Evolutionary conservation across 1,139 yeast species (phyloP).

Genomic region (Chernovozyma sophiae-reginae): DNA sequence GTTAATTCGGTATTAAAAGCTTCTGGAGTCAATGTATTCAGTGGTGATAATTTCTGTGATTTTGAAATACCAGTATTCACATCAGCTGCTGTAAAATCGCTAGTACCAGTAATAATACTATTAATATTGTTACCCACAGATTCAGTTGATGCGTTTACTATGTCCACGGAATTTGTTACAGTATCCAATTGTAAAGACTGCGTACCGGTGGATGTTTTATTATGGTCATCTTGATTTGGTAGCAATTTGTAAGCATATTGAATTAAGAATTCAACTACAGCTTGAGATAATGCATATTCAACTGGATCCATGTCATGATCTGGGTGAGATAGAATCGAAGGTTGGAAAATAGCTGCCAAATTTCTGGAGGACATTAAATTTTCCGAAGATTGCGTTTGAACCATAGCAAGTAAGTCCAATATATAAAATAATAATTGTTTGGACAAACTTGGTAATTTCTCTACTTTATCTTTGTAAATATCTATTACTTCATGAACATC

Average conservation of each 20-base stretch:
- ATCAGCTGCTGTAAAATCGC: slow-evolving; percentile 4
- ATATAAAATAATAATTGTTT: slow-evolving; percentile 85
- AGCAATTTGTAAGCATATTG: slow-evolving; percentile 78
- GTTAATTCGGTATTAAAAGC: not conserved
- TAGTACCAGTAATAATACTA: not conserved
- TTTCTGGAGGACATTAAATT: slow-evolving; percentile 93
- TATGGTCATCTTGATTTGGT: slow-evolving; percentile 28
- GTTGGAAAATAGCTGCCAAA: slow-evolving; percentile 94
- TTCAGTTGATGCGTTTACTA: slow-evolving; percentile 5
- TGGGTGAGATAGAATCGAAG: slow-evolving; percentile 89
- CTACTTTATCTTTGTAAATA: slow-evolving; percentile 67
- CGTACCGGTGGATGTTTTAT: not conserved
- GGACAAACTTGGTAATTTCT: slow-evolving; percentile 62
- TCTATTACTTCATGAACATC: slow-evolving; percentile 69
- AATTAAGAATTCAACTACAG: slow-evolving; percentile 84
- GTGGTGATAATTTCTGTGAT: not conserved
- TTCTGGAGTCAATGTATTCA: not conserved
- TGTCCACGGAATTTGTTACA: no score
- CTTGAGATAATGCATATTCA: slow-evolving; percentile 83
- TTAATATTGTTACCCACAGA: slow-evolving; percentile 1
- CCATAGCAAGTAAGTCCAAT: slow-evolving; percentile 80
- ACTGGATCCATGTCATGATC: slow-evolving; percentile 87
- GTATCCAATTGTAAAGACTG: no score
- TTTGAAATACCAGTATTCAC: slow-evolving; percentile 1
- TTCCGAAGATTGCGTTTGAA: slow-evolving; percentile 70